Base-by-base conservation (phyloP, 176 grass and related monocot genomes). In the Oryza officinalis region DNA sequence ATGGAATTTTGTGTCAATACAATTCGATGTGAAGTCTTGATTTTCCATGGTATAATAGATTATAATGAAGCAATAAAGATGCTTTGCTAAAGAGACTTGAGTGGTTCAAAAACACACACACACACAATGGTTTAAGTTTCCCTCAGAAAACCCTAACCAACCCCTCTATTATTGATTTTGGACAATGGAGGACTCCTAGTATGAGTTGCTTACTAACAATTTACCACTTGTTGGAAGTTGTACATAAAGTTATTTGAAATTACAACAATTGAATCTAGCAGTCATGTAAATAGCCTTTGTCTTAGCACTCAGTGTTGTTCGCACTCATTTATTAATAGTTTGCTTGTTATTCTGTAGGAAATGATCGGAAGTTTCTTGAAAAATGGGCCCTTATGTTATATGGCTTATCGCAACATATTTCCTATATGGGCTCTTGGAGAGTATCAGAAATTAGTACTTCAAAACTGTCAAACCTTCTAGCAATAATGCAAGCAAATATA, bases 371-470 rank as follows among this genome's bases (percentile, higher is more conserved):
- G 84, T 81, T 92, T 90, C 85, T 33, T 88, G 33, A 92, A 92
- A 59, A 89, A 73, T 86, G 86, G 89, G 0, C 80, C 90, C 8
- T 54, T 97, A 13, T 94, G 83, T 46, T 97, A 91, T 15, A 77
- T 80, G 87, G 78, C 47, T n/a, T 97, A 94, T 44, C 91, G 94
- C 28, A 97, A 97, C 8, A 89, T 91, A 84, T 97, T 97, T 38
- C 94, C 94, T 46, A 97, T 97, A 81, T 92, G 91, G 94, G 94
- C 94, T 65, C 87, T 97, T 66, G 91, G 77, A 75, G 81, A 97
- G 81, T 97, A 97, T 79, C 84, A 86, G 37, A 89, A 84, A 87
- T 69, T 77, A 40, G 80, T 86, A 76, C 80, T 77, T 50, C 33
- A 22, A 18, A 54, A 54, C 18, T 22, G 27, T 46, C 65, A 32